Percentiles rank a stretch among this genome's conserved stretches.
Evolutionary conservation across 306 rosid species (phyloP).

Genomic region (Myrica gale): DNA sequence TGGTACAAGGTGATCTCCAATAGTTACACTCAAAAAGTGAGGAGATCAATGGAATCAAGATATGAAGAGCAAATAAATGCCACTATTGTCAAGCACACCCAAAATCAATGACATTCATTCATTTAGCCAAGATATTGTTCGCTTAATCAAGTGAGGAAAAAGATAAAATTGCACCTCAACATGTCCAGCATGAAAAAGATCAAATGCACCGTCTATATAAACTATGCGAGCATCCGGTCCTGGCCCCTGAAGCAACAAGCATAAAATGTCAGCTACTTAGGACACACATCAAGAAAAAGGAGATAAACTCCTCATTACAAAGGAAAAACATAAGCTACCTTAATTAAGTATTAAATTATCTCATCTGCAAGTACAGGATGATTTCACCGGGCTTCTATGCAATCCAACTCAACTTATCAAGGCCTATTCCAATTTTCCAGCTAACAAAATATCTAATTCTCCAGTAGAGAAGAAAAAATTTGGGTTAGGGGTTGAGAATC

Average conservation of each 20-base stretch:
- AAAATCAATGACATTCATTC: neutral
- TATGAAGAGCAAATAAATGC: neutral
- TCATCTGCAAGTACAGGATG: neutral
- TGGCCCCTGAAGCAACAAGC: slow-evolving; percentile 45
- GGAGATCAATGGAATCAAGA: too few species aligned
- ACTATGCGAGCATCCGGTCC: slow-evolving; percentile 51
- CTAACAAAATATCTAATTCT: neutral
- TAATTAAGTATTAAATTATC: neutral
- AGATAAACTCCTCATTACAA: neutral
- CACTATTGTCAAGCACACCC: neutral
- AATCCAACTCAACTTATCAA: neutral
- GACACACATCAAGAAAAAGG: neutral
- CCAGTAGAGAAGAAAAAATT: neutral
- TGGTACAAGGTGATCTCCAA: neutral
- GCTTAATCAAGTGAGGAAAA: neutral
- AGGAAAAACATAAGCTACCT: neutral
- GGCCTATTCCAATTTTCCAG: neutral
- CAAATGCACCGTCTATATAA: slow-evolving; percentile 66
- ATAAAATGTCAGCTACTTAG: neutral
- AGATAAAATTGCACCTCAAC: slow-evolving; percentile 44
- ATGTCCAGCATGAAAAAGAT: slow-evolving; percentile 63
- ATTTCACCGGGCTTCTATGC: neutral
- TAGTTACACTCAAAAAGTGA: neutral
- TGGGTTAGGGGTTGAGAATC: neutral
- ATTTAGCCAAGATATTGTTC: neutral